Evolutionary conservation across 23 red algal genomes (phyloP), one percentile per base, ranked within the genome.

Genomic region (Porphyridium purpureum): DNA sequence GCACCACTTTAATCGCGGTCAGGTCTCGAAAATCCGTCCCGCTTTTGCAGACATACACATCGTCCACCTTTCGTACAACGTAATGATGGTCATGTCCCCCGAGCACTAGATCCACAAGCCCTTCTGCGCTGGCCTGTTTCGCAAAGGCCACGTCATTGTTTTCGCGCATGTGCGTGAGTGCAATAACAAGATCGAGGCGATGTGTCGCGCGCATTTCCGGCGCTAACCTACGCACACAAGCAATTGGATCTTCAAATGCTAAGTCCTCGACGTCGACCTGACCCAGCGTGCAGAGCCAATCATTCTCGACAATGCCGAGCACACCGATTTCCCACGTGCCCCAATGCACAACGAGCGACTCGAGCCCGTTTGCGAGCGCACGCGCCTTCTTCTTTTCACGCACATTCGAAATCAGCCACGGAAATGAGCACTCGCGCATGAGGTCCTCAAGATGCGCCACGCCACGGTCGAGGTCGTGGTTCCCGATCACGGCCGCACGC

Each of bases 81-180:
- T n/a, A n/a, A n/a, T n/a, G 47, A 50, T 81, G 75, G 35, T 81
- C 75, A 29, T 81, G 75, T 1, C 75, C 75, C 7, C 75, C 75
- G 5, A 81, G 52, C 6, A 81, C 32, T 22, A 81, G 25, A 27
- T 81, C 75, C 25, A 69, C 27, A n/a, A n/a, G n/a, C n/a, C n/a
- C n/a, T n/a, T n/a, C n/a, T 15, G 20, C 32, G 8, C 4, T n/a
- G 2, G 62, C 50, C 15, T 51, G 42, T 24, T 31, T 52, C 0
- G 75, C 63, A 9, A 81, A 29, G 34, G 38, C 20, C 34, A 55
- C 24, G 40, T 81, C 75, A 19, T 81, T 65, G n/a, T 61, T 52
- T 26, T 60, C 50, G 27, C 75, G 58, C 75, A 81, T 81, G 49
- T 81, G 75, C 5, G 75, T 81, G 11, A 81, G 62, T 24, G 75